phyloP scores from a whole-genome alignment of 1,284 basidiomycete genomes.

The Ustilago hordei region DNA sequence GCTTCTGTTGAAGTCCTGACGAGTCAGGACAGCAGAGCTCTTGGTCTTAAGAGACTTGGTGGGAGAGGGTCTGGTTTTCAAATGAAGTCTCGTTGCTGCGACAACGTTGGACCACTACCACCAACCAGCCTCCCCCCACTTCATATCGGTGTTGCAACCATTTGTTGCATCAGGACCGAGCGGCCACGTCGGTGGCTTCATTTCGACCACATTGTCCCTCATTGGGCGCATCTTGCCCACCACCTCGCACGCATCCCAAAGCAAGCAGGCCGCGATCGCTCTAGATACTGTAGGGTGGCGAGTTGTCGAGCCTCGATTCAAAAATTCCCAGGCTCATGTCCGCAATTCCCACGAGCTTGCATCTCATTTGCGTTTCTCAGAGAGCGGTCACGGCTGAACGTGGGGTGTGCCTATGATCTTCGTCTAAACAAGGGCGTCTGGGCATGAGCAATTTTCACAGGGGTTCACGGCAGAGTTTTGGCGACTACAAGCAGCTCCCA shows the following conservation, averaged over 20 bases:
- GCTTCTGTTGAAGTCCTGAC: not conserved
- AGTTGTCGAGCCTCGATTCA: conserved; percentile 1
- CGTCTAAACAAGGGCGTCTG: not conserved
- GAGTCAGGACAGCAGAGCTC: not conserved
- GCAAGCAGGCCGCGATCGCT: not conserved
- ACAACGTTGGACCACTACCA: not conserved
- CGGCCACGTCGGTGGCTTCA: conserved; percentile 7
- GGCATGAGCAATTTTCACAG: not conserved
- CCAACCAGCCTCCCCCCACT: not conserved
- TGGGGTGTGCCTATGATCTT: conserved; percentile 9
- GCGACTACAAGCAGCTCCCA: too few species aligned
- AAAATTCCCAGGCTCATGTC: not conserved
- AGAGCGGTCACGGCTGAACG: not conserved
- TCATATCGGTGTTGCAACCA: conserved; percentile 2
- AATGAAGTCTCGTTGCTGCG: conserved; percentile 8
- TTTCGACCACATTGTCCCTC: not conserved
- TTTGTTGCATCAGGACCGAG: not conserved
- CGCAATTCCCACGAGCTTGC: not conserved
- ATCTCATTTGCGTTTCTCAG: not conserved
- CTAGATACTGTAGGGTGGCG: not conserved
- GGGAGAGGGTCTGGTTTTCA: not conserved
- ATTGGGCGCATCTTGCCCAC: not conserved
- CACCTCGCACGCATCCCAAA: not conserved
- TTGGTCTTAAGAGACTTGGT: not conserved
- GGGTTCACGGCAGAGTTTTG: not conserved